Evolutionary conservation across 2,329 filamentous ascomycete genomes (phyloP).

Genomic region (Colletotrichum theobromicola): DNA sequence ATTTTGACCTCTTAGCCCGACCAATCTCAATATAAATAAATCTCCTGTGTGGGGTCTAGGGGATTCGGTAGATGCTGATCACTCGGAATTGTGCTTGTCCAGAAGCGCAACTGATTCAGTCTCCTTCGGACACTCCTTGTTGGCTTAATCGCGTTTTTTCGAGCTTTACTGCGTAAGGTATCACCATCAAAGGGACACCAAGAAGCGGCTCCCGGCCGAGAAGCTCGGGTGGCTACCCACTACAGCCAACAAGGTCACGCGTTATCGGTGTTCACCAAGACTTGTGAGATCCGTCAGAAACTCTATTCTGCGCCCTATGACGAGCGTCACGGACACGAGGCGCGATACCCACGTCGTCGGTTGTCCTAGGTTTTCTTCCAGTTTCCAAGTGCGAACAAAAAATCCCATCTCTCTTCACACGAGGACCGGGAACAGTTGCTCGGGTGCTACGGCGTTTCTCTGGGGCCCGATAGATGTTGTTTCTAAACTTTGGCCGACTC

Average conservation of each 20-base stretch:
- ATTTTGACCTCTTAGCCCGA: not conserved
- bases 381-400: not conserved
- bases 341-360: not conserved
- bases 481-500: conserved; percentile 3
- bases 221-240: not conserved
- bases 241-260: not conserved
- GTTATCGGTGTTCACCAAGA: not conserved
- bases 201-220: not conserved
- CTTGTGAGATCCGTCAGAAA: not conserved
- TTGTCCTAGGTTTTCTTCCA: not conserved
- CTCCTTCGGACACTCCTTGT: not conserved
- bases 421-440: not conserved
- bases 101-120: conserved; percentile 8
- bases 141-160: not conserved
- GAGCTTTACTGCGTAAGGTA: not conserved
- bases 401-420: not conserved
- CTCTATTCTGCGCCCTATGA: not conserved
- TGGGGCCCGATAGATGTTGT: conserved; percentile 6
- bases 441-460: conserved; percentile 7
- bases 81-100: conserved; percentile 8
- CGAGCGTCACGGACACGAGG: not conserved
- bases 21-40: conserved; percentile 18
- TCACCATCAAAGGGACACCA: not conserved
- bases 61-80: conserved; percentile 18
- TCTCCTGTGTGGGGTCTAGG: conserved; percentile 6